Evolutionary conservation across 495 filamentous ascomycete species (phyloP).

Genomic region (Collariella sp.): DNA sequence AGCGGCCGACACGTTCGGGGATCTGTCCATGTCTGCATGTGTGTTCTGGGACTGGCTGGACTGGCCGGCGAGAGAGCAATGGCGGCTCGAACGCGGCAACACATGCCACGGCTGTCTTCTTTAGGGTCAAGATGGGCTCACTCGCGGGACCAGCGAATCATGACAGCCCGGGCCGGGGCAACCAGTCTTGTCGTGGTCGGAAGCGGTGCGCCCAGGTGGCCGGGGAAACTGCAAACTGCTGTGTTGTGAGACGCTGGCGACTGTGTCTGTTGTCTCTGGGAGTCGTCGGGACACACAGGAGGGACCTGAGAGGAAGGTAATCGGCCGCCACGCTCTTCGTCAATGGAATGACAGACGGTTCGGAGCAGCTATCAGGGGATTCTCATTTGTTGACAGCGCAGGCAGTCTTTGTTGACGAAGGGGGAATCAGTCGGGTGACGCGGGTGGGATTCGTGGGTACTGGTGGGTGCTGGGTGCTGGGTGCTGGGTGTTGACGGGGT

Average conservation of each 20-base stretch:
- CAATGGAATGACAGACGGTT: constrained; percentile 3
- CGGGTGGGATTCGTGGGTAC: neutral
- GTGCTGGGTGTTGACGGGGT: neutral
- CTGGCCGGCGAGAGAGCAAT: constrained; percentile 11
- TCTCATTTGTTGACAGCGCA: constrained; percentile 5
- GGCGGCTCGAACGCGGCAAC: constrained; percentile 14
- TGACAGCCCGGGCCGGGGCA: constrained; percentile 19
- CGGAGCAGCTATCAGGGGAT: neutral
- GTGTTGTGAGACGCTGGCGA: neutral
- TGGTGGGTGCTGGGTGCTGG: neutral
- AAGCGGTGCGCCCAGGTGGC: neutral
- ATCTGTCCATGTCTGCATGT: constrained; percentile 31
- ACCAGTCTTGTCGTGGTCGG: constrained; percentile 6
- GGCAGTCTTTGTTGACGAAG: constrained; percentile 10
- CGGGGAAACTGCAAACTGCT: neutral
- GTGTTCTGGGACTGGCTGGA: constrained; percentile 5
- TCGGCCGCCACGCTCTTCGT: neutral
- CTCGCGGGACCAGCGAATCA: constrained; percentile 18
- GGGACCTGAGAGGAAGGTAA: too few relatives aligned
- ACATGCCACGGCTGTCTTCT: constrained; percentile 26
- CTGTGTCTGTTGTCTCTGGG: neutral
- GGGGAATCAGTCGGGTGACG: constrained; percentile 3
- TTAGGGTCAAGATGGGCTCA: constrained; percentile 14
- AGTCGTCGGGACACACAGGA: neutral
- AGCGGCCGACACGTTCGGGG: constrained; percentile 19